Percentiles rank a stretch among this genome's conserved stretches.
Evolutionary conservation across 2,329 filamentous ascomycete genomes (phyloP).

Genomic region (Alternaria arborescens): DNA sequence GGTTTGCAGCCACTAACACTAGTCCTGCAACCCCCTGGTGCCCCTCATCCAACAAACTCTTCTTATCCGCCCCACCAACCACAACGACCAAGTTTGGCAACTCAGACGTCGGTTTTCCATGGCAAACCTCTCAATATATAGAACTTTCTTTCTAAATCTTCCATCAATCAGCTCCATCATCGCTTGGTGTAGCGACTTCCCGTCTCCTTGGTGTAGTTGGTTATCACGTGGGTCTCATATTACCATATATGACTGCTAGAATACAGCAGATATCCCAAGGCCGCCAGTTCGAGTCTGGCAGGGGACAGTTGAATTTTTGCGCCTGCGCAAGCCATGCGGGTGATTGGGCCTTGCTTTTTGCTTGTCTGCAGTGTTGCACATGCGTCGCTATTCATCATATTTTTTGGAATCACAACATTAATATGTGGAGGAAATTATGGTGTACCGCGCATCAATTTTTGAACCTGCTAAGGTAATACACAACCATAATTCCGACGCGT

Average conservation of each 20-base stretch:
- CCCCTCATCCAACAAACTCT: constrained; percentile 5
- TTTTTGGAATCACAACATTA: not conserved
- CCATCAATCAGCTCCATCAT: constrained; percentile 19
- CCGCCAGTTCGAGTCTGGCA: constrained; percentile 50
- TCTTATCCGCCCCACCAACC: not conserved
- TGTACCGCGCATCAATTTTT: not conserved
- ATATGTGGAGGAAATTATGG: not conserved
- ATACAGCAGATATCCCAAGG: constrained; percentile 43
- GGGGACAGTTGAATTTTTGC: constrained; percentile 33
- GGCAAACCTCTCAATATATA: not conserved
- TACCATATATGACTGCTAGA: constrained; percentile 39
- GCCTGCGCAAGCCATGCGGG: not conserved
- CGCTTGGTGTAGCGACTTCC: not conserved
- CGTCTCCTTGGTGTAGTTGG: constrained; percentile 49
- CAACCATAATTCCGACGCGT: too few species aligned
- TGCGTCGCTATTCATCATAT: not conserved
- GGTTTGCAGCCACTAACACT: constrained; percentile 1
- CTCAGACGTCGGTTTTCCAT: not conserved
- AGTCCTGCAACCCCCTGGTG: not conserved
- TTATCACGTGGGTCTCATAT: constrained; percentile 51
- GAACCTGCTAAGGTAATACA: not conserved
- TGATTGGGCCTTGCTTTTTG: not conserved
- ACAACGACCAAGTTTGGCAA: too few species aligned
- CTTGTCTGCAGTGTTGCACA: not conserved
- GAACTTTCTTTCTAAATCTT: accelerated